Percentiles rank a stretch among this genome's conserved stretches.
phyloP scores from a whole-genome alignment of 2,329 filamentous ascomycete species.

The Colletotrichum sp. region DNA sequence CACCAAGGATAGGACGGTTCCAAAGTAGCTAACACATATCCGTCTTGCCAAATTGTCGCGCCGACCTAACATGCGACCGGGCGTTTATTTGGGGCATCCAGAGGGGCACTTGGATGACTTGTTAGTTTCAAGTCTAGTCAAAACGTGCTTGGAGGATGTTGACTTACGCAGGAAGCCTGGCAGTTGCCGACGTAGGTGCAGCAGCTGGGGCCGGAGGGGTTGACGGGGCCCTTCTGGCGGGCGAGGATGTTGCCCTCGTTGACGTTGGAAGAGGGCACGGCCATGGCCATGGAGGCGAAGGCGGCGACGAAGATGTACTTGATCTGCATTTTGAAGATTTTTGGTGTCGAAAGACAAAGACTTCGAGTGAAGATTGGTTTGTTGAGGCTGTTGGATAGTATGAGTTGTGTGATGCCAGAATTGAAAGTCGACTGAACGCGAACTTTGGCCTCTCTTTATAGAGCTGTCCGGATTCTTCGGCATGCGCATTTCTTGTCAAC shows the following conservation, averaged over 20 bases:
- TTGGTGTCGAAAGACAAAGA: background rate
- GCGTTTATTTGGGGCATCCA: background rate
- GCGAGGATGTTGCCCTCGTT: background rate
- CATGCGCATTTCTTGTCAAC: background rate
- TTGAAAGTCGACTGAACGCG: background rate
- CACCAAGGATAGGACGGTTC: too few species aligned
- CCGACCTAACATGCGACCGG: too few species aligned
- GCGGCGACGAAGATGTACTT: background rate
- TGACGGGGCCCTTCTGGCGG: background rate
- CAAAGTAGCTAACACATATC: too few species aligned
- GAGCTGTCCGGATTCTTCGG: background rate
- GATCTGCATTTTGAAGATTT: background rate
- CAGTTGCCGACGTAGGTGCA: background rate
- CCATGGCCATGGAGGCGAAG: background rate
- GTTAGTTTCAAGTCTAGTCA: too few species aligned
- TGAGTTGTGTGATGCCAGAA: background rate
- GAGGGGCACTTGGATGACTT: background rate
- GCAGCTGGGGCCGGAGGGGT: background rate
- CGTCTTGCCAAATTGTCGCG: too few species aligned
- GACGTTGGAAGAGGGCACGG: background rate
- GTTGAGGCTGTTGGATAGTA: fast-evolving
- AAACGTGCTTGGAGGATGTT: too few species aligned
- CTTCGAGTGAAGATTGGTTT: background rate
- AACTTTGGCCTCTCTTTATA: background rate
- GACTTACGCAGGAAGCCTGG: background rate